Evolutionary conservation across 108 stramenopile genomes (phyloP).

Genomic region (Fistulifera pelliculosa): DNA sequence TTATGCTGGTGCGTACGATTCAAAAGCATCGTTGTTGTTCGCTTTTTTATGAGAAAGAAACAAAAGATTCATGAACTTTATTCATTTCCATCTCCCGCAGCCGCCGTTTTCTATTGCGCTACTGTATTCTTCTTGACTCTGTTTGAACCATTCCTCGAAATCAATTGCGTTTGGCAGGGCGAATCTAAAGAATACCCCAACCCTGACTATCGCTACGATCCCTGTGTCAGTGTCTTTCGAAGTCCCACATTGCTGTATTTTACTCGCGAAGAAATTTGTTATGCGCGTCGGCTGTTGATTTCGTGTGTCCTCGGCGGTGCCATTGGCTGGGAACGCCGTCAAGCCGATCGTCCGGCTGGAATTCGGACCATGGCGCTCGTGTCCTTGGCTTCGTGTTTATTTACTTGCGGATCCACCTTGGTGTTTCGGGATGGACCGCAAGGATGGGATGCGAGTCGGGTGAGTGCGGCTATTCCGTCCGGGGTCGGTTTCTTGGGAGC

Average conservation of each 20-base stretch:
- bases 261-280: slow-evolving; percentile 56
- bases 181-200: slow-evolving; percentile 31
- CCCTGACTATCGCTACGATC: slow-evolving; percentile 35
- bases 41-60: too few species aligned
- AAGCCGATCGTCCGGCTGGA: slow-evolving; percentile 83
- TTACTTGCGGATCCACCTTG: slow-evolving; percentile 75
- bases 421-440: slow-evolving; percentile 79
- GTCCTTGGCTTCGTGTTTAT: slow-evolving; percentile 75
- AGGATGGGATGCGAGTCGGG: slow-evolving; percentile 71
- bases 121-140: slow-evolving; percentile 20
- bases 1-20: too few species aligned
- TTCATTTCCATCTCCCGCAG: too few species aligned
- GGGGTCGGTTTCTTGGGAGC: slow-evolving; percentile 87
- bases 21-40: too few species aligned
- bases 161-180: slow-evolving; percentile 13
- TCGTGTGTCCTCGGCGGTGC: slow-evolving; percentile 53
- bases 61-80: too few species aligned
- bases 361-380: slow-evolving; percentile 88
- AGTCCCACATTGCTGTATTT: slow-evolving; percentile 35
- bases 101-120: slow-evolving; percentile 20
- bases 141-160: slow-evolving; percentile 16
- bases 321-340: slow-evolving; percentile 79
- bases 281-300: slow-evolving; percentile 51
- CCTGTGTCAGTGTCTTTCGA: slow-evolving; percentile 33
- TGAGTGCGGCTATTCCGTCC: slow-evolving; percentile 74